Evolutionary conservation across 2,329 filamentous ascomycete genomes (phyloP), one percentile per base, ranked within the genome.

Genomic region (Talaromyces sp.): DNA sequence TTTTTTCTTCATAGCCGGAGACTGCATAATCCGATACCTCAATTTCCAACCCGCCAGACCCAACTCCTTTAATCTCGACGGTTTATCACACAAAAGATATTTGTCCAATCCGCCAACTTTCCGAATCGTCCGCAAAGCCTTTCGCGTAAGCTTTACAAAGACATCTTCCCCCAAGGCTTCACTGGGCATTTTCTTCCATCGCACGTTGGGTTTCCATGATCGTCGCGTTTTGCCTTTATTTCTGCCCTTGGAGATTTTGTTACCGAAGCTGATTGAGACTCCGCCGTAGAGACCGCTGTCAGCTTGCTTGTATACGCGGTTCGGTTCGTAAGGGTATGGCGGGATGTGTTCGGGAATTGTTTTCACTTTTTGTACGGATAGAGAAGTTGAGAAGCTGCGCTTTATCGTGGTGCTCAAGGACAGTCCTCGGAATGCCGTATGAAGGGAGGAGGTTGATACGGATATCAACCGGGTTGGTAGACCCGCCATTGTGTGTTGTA

Each of bases 1-100:
- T 69, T 86, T 82, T 69, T 85, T 84, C 75, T 88, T 87, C 60
- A 96, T 85, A 22, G 80, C 79, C 1, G 83, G 81, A 4, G 88
- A 93, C 81, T 94, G 91, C 89, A 97, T 92, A 67, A 99, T 83
- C 68, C 91, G 86, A 91, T 93, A 97, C 69, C 95, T 84, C 73
- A 99, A 81, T 71, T 89, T 87, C 95, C 95, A 99, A 7, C 95
- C 95, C 69, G 90, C 90, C 61, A 94, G 88, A 5, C 95, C 95
- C 65, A 99, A 83, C 78, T 97, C 92, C 81, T 89, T 91, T 74
- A 98, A 85, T 68, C 95, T 86, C 47, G 84, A 85, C 16, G 89
- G 82, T 80, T 92, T 95, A 75, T 88, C 86, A 70, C 92, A 93
- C 49, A 97, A 83, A 54, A 99, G 83, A 80, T 99, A 99, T 73